A percentile compares a stretch with the other conserved stretches of the same genome.
Conservation (phyloP, 208 protist genomes). For the Trypanosoma grayi region DNA sequence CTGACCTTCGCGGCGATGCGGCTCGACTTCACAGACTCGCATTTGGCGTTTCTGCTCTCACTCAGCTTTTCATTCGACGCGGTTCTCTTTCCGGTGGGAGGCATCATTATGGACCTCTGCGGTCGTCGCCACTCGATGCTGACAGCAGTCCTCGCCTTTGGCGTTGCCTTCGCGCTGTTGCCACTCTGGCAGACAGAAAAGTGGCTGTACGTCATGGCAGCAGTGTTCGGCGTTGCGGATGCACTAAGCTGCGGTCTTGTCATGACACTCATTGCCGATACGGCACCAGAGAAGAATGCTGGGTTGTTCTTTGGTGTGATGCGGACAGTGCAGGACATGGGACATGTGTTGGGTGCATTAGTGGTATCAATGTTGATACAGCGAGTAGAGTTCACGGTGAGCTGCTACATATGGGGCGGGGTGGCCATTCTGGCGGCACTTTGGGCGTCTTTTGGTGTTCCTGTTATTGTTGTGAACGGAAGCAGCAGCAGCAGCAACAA, state of each 20-base stretch:
- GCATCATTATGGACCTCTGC: conserved; percentile 63
- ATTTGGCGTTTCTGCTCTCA: conserved; percentile 70
- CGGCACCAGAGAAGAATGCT: conserved; percentile 45
- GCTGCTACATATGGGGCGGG: conserved; percentile 46
- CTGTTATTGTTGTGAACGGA: conserved; percentile 7
- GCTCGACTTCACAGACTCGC: conserved; percentile 47
- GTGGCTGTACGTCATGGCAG: conserved; percentile 45
- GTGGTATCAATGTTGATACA: conserved; percentile 41
- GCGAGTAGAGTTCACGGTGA: conserved; percentile 30
- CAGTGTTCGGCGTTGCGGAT: conserved; percentile 64
- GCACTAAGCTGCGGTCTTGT: conserved; percentile 78
- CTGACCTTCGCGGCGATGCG: conserved; percentile 68
- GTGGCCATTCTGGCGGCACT: conserved; percentile 41
- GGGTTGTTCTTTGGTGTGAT: conserved; percentile 85
- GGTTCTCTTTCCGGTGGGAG: conserved; percentile 72
- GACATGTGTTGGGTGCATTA: conserved; percentile 56
- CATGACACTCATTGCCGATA: conserved; percentile 79
- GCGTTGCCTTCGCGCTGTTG: conserved; percentile 51
- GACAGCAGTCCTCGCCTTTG: conserved; percentile 48
- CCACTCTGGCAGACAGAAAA: conserved; percentile 33
- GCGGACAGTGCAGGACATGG: conserved; percentile 74
- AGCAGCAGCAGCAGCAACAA: neutral
- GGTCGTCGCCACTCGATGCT: conserved; percentile 65
- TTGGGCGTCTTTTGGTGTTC: conserved; percentile 51
- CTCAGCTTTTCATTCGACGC: conserved; percentile 60